These are phyloP conservation scores for Mycena kentingensis DNA, from an alignment of 768 basidiomycete species.

Conservation along the genomic window DNA sequence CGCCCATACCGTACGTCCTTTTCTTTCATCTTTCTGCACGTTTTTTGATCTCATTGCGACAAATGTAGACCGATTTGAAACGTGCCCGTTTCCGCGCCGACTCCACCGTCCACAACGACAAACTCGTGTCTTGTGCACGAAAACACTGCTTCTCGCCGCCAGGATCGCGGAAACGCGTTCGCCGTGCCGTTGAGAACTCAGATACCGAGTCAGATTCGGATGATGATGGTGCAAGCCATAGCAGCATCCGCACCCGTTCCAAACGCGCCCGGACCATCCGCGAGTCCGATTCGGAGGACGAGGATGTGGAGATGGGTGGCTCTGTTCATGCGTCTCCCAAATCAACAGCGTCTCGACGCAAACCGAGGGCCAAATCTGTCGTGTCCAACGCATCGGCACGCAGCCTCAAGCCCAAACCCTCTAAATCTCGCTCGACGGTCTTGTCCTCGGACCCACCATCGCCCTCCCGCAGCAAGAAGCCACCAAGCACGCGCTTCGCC, in stretches of 20 bases:
- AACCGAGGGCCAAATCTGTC: conserved; percentile 10
- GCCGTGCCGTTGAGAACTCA: conserved; percentile 11
- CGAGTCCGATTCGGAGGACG: conserved; percentile 8
- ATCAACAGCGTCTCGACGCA: conserved; percentile 6
- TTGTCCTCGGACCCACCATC: conserved; percentile 3
- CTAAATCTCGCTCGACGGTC: conserved; percentile 11
- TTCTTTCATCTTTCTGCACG: not conserved
- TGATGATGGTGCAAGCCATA: conserved; percentile 21
- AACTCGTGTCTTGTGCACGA: conserved; percentile 59
- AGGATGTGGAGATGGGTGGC: conserved; percentile 15
- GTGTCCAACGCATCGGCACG: conserved; percentile 8
- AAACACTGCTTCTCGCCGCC: conserved; percentile 55
- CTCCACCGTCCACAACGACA: conserved; percentile 67
- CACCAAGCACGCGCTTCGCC: conserved; percentile 14
- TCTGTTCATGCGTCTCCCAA: conserved; percentile 8
- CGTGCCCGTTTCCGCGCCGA: conserved; percentile 81
- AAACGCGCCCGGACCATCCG: conserved; percentile 9
- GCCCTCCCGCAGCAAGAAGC: conserved; percentile 20
- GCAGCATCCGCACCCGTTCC: conserved; percentile 21
- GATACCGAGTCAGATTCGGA: conserved; percentile 18
- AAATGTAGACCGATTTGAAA: conserved; percentile 62
- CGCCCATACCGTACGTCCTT: conserved; percentile 64
- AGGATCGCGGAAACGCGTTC: conserved; percentile 33
- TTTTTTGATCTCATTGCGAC: conserved; percentile 2
- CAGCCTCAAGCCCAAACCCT: conserved; percentile 8